A percentile compares a stretch with the other conserved stretches of the same genome.
Conservation (phyloP, 345 rosid species). For the Brassica rapa region DNA sequence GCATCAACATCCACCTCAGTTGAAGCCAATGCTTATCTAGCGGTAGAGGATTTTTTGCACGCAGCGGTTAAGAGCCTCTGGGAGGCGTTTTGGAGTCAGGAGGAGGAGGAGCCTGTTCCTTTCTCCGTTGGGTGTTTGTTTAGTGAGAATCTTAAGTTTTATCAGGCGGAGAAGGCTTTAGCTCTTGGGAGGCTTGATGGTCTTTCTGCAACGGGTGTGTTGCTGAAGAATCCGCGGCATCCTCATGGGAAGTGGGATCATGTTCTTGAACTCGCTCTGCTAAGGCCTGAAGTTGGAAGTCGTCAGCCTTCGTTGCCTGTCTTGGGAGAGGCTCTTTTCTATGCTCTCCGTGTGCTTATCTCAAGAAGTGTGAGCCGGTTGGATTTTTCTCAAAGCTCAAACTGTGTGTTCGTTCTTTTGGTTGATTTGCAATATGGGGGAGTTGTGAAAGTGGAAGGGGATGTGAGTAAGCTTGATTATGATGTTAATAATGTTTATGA, state of each 20-base stretch:
- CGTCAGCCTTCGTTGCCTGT: constrained; percentile 55
- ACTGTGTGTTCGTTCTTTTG: constrained; percentile 70
- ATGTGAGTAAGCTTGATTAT: constrained; percentile 74
- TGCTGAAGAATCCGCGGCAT: constrained; percentile 73
- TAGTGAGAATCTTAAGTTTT: constrained; percentile 63
- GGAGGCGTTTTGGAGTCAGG: constrained; percentile 86
- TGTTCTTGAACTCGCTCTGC: constrained; percentile 78
- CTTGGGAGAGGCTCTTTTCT: constrained; percentile 83
- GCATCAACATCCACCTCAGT: constrained; percentile 72
- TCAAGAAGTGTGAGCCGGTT: constrained; percentile 79
- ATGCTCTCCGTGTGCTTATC: constrained; percentile 71
- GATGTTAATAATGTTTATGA: constrained; percentile 75
- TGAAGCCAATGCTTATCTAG: constrained; percentile 76
- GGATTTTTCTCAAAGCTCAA: constrained; percentile 53
- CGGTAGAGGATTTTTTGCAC: constrained; percentile 85
- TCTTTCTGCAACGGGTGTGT: constrained; percentile 68
- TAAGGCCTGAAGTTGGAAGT: constrained; percentile 69
- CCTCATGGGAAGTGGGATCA: constrained; percentile 93
- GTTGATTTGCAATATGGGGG: constrained; percentile 90
- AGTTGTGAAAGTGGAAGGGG: constrained; percentile 92
- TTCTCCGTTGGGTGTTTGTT: constrained; percentile 66
- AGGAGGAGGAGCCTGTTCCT: constrained; percentile 62
- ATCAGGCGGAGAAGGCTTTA: constrained; percentile 86
- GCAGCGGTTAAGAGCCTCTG: constrained; percentile 80
- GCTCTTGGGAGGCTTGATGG: constrained; percentile 71